Conservation (phyloP, 2,329 filamentous ascomycete genomes). For the Aspergillus luchuensis region DNA sequence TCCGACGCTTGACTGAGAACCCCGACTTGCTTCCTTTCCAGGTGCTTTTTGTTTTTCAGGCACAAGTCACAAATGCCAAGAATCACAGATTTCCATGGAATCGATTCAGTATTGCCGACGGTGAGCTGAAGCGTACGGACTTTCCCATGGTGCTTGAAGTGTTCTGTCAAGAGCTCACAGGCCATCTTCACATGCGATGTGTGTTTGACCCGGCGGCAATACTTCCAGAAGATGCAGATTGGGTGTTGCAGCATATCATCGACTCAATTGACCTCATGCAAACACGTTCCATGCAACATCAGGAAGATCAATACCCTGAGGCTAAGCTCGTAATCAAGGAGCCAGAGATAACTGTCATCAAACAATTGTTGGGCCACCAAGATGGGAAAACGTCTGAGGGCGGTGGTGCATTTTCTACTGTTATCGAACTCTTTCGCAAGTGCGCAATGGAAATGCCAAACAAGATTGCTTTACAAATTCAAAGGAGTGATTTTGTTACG, state of each 20-base stretch:
- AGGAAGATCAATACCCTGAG: neutral
- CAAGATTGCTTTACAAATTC: conserved; percentile 12
- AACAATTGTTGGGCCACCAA: neutral
- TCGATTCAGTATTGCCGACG: neutral
- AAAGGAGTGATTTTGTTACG: conserved; percentile 6
- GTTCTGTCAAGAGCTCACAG: conserved; percentile 4
- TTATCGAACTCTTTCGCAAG: neutral
- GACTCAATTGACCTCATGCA: neutral
- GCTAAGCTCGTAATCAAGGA: neutral
- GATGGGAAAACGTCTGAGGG: neutral
- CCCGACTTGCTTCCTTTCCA: conserved; percentile 8
- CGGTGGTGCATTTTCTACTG: neutral
- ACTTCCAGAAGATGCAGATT: conserved; percentile 2
- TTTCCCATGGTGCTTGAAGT: conserved; percentile 12
- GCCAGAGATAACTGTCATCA: neutral
- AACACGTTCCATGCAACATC: neutral
- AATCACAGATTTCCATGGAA: neutral
- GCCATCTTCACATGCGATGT: conserved; percentile 3
- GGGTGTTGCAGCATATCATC: conserved; percentile 6
- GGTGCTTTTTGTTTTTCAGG: conserved; percentile 13
- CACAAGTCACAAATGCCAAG: neutral
- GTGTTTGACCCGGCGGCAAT: conserved; percentile 7
- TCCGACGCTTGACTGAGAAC: neutral
- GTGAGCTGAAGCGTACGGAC: neutral
- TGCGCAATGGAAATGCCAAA: conserved; percentile 5